Conservation (phyloP, 1,284 basidiomycete species). For the Flammula alnicola region DNA sequence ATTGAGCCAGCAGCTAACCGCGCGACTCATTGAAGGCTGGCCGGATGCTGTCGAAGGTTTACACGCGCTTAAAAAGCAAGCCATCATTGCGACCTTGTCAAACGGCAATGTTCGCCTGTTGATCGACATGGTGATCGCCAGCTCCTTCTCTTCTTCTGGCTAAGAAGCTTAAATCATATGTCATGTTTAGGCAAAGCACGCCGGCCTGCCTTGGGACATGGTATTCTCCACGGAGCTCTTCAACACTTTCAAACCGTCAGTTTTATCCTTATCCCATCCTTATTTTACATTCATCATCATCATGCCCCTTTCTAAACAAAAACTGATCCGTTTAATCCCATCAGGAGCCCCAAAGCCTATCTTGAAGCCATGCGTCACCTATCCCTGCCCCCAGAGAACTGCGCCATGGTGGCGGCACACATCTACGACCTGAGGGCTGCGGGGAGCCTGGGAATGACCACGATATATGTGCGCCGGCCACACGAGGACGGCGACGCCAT, state of each 20-base stretch:
- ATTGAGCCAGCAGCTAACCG: too few relatives aligned
- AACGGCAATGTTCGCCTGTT: constrained; percentile 67
- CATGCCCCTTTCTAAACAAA: not conserved
- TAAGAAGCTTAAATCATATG: not conserved
- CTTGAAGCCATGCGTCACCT: constrained; percentile 54
- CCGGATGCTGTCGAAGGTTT: constrained; percentile 56
- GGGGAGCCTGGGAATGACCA: constrained; percentile 54
- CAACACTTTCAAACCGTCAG: constrained; percentile 64
- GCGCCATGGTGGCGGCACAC: constrained; percentile 71
- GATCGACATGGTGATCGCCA: constrained; percentile 33
- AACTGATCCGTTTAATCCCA: not conserved
- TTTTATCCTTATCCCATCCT: constrained; percentile 15
- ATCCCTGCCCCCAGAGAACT: constrained; percentile 49
- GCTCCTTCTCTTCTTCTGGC: not conserved
- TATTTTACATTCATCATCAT: too few relatives aligned
- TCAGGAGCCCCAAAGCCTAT: constrained; percentile 58
- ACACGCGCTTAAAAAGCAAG: constrained; percentile 51
- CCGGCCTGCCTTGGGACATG: constrained; percentile 64
- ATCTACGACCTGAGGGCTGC: constrained; percentile 60
- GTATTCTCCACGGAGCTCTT: constrained; percentile 65
- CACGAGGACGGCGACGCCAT: constrained; percentile 34
- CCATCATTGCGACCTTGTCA: constrained; percentile 58
- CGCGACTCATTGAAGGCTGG: constrained; percentile 65
- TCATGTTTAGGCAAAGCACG: constrained; percentile 55
- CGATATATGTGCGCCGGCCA: constrained; percentile 56